These are phyloP conservation scores for Cytospora piceicola DNA, from an alignment of 2,329 filamentous ascomycete species.

Conservation along the genomic window DNA sequence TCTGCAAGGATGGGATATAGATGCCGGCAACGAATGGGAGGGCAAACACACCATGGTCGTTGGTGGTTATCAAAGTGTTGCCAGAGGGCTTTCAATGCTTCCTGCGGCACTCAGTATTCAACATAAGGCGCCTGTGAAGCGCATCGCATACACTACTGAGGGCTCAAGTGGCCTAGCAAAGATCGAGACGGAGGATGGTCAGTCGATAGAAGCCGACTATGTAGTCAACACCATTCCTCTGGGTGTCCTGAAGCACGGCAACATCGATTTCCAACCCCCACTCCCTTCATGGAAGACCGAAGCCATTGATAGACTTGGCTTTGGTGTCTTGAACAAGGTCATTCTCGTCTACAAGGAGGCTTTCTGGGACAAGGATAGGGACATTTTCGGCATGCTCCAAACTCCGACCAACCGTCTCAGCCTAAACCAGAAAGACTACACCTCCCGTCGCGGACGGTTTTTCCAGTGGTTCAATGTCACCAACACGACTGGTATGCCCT, in stretches of 20 bases:
- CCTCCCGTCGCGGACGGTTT: conserved; percentile 80
- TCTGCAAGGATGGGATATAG: conserved; percentile 92
- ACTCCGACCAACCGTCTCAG: conserved; percentile 72
- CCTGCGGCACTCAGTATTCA: conserved; percentile 78
- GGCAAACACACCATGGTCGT: conserved; percentile 91
- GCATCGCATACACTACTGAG: conserved; percentile 66
- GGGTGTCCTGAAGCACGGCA: conserved; percentile 85
- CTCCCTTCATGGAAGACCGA: conserved; percentile 85
- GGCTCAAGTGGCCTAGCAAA: conserved; percentile 53
- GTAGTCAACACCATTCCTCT: conserved; percentile 90
- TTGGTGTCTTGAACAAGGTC: conserved; percentile 93
- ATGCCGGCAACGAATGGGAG: conserved; percentile 96
- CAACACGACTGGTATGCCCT: conserved; percentile 84
- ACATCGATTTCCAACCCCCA: conserved; percentile 83
- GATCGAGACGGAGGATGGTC: conserved; percentile 78
- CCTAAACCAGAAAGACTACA: conserved; percentile 78
- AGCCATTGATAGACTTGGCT: conserved; percentile 83
- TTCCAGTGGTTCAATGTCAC: conserved; percentile 98
- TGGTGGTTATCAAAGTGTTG: conserved; percentile 91
- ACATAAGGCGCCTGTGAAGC: conserved; percentile 72
- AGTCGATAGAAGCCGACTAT: conserved; percentile 78
- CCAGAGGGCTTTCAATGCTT: conserved; percentile 79
- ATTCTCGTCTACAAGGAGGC: conserved; percentile 84
- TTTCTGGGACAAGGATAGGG: conserved; percentile 88
- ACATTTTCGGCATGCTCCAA: conserved; percentile 92